Evolutionary conservation across 1,139 yeast genomes (phyloP).

Genomic region (Pichia sp.): DNA sequence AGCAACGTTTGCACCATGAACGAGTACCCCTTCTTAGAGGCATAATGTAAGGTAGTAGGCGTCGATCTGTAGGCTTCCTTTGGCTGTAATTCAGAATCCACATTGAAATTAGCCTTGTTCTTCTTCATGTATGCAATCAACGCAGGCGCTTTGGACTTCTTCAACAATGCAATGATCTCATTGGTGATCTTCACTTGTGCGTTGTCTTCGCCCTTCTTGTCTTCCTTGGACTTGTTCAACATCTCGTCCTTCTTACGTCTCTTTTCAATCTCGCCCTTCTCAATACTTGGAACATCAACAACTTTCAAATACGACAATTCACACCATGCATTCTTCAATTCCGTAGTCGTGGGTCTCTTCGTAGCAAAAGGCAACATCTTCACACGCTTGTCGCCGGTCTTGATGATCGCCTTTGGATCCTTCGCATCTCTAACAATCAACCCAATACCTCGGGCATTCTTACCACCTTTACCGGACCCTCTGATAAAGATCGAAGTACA

Average conservation of each 20-base stretch:
- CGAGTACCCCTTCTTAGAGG: slow-evolving; percentile 63
- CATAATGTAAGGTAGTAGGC: slow-evolving; percentile 81
- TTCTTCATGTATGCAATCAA: slow-evolving; percentile 60
- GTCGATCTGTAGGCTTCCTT: slow-evolving; percentile 46
- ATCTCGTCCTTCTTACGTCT: slow-evolving; percentile 32
- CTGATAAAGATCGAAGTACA: slow-evolving; percentile 77
- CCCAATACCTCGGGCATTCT: slow-evolving; percentile 51
- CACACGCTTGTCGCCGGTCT: slow-evolving; percentile 52
- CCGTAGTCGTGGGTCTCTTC: slow-evolving; percentile 79
- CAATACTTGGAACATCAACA: slow-evolving; percentile 54
- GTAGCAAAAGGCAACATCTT: slow-evolving; percentile 86
- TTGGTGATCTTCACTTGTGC: slow-evolving; percentile 41
- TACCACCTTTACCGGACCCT: slow-evolving; percentile 59
- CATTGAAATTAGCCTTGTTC: slow-evolving; percentile 53
- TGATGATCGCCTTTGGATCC: slow-evolving; percentile 54
- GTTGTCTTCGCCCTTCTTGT: slow-evolving; percentile 31
- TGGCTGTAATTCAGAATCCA: slow-evolving; percentile 53
- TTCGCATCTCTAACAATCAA: slow-evolving; percentile 43
- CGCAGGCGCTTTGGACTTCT: slow-evolving; percentile 78
- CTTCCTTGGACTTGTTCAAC: slow-evolving; percentile 28
- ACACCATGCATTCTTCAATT: slow-evolving; percentile 82
- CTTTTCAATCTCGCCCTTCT: slow-evolving; percentile 34
- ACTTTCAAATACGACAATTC: slow-evolving; percentile 62
- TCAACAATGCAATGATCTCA: slow-evolving; percentile 59
- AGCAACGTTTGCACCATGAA: slow-evolving; percentile 70